phyloP scores from a whole-genome alignment of 495 filamentous ascomycete genomes.

The Chlorociboria aeruginascens region DNA sequence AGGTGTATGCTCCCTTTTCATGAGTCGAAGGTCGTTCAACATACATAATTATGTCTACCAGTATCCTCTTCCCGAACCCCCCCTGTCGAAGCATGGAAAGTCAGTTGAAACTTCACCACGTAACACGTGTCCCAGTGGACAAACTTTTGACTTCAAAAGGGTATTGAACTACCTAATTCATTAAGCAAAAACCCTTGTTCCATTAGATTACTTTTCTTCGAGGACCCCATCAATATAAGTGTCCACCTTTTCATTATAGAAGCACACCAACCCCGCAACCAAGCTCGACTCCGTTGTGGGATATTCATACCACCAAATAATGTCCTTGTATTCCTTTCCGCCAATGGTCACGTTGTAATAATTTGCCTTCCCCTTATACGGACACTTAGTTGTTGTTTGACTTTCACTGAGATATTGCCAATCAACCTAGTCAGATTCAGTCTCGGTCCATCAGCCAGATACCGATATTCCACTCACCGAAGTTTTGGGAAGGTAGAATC shows the following conservation, averaged over 20 bases:
- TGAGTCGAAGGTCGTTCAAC: no score
- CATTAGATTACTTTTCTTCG: constrained; percentile 18
- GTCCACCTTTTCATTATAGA: constrained; percentile 52
- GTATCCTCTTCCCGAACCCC: no score
- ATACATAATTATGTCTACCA: no score
- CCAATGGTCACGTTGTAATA: constrained; percentile 29
- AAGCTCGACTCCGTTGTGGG: constrained; percentile 35
- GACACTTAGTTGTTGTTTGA: constrained; percentile 34
- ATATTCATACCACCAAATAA: constrained; percentile 43
- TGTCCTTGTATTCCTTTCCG: constrained; percentile 30
- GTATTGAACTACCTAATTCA: no score
- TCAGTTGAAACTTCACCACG: no score
- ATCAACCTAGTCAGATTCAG: constrained; percentile 1
- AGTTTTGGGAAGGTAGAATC: constrained; percentile 39
- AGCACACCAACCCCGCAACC: constrained; percentile 37
- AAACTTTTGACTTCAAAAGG: no score
- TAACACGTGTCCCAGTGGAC: no score
- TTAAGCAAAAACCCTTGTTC: no score
- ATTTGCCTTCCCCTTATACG: constrained; percentile 46
- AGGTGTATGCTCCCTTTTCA: no score
- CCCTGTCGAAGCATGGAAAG: no score
- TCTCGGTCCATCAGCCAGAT: background rate
- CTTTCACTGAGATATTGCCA: constrained; percentile 27
- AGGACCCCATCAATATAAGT: constrained; percentile 39
- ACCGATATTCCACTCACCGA: constrained; percentile 18